A percentile compares a stretch with the other conserved stretches of the same genome.
phyloP scores from a whole-genome alignment of 2,329 filamentous ascomycete species.

The Sporothrix brasiliensis region DNA sequence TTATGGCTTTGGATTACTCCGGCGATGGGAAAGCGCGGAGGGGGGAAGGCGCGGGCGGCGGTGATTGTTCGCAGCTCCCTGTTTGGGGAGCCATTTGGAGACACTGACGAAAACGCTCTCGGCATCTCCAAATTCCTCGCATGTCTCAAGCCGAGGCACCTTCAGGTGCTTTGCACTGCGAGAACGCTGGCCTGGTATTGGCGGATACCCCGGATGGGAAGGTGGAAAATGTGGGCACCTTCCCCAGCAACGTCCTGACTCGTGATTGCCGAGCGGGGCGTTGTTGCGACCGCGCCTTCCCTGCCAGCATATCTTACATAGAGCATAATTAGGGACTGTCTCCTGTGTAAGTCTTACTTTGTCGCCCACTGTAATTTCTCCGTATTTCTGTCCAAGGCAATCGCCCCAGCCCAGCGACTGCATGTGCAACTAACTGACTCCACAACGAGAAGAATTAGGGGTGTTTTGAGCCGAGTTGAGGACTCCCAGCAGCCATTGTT shows the following conservation, averaged over 20 bases:
- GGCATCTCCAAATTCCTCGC: conserved; percentile 31
- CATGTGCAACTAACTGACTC: neutral
- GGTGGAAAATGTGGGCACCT: conserved; percentile 26
- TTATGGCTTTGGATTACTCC: conserved; percentile 20
- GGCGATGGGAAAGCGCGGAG: neutral
- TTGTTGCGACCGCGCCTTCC: conserved; percentile 7
- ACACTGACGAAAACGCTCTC: conserved; percentile 24
- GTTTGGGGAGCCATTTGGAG: conserved; percentile 19
- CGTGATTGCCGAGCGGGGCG: conserved; percentile 36
- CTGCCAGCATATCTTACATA: neutral
- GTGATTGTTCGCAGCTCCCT: conserved; percentile 28
- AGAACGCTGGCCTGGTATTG: conserved; percentile 28
- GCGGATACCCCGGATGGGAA: conserved; percentile 31
- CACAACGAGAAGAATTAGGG: conserved; percentile 5
- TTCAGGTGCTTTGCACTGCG: conserved; percentile 1
- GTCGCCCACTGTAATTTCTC: neutral
- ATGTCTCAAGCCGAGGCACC: conserved; percentile 35
- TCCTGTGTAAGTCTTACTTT: too few relatives aligned
- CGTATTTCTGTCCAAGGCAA: conserved; percentile 12
- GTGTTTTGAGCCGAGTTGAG: neutral
- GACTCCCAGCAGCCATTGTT: neutral
- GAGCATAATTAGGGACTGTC: too few relatives aligned
- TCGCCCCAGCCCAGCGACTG: neutral
- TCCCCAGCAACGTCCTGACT: conserved; percentile 32
- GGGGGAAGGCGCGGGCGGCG: conserved; percentile 21